Base-by-base conservation (phyloP, 2,329 filamentous ascomycete genomes). In the Rhytidhysteron rufulum region DNA sequence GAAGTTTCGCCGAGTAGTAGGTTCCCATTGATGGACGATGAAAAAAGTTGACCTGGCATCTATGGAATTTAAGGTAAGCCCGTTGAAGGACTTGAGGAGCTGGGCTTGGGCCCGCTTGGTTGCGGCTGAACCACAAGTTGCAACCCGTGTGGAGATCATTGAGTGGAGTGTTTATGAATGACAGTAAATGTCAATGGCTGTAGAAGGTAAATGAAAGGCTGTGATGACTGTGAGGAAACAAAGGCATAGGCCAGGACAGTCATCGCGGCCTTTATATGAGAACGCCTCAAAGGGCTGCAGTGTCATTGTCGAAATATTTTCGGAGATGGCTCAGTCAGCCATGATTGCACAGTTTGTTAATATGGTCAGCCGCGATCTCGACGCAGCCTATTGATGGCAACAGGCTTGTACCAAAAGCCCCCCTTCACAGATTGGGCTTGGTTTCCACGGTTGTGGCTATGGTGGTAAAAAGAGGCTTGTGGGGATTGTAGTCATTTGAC, bases 61-160 rank as follows among this genome's bases (percentile, higher is more conserved):
- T 15, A 50, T 36, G 24, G 48, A 36, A 9, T 54, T 39, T 5
- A 37, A 40, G 31, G 36, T 43, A 32, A 52, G 54, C 47, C 57
- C 54, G 57, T 65, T 61, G 54, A 67, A 48, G 11, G 57, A 49
- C 44, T 60, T 65, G 50, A 67, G 49, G 34, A 69, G 35, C 27
- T 66, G 61, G 41, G 61, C 50, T 38, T 65, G 60, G 25, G 60
- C 60, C 41, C 59, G 60, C 50, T 58, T 65, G 19, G 66, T 57
- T 37, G 62, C 53, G 21, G 62, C 40, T 32, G 60, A 47, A 38
- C 54, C 45, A 31, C 51, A 41, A 37, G 51, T 46, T 39, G 53
- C 45, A 42, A 42, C 40, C 45, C 46, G 52, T 24, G 53, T 50
- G 3, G 55, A 53, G 38, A 63, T 56, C 58, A 64, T 40, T 36